Conservation (phyloP, 2,329 filamentous ascomycete genomes). For the Diaporthe humulicola region DNA sequence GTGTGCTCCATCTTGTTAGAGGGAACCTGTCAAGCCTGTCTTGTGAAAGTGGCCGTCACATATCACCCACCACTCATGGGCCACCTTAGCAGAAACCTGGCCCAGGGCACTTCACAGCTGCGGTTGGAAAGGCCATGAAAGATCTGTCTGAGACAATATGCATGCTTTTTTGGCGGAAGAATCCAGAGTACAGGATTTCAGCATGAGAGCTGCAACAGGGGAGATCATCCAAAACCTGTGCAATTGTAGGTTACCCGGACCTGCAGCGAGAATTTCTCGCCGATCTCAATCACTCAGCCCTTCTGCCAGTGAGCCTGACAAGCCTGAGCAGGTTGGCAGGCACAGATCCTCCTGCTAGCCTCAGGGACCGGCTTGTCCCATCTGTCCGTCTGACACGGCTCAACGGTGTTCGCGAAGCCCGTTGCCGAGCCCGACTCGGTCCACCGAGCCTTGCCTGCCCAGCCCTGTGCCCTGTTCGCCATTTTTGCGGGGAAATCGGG, state of each 20-base stretch:
- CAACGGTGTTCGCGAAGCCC: conserved; percentile 14
- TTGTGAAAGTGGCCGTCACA: not conserved
- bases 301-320: conserved; percentile 1
- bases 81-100: not conserved
- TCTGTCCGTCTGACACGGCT: conserved; percentile 33
- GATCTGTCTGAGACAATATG: not conserved
- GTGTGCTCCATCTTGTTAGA: conserved; percentile 2
- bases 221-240: not conserved
- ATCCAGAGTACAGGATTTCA: not conserved
- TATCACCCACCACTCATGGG: not conserved
- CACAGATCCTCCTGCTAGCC: not conserved
- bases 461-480: conserved; percentile 6
- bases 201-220: not conserved
- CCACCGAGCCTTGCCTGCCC: not conserved
- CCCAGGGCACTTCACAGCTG: not conserved
- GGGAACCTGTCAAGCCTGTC: not conserved
- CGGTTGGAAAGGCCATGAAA: not conserved
- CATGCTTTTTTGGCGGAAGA: not conserved
- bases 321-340: not conserved
- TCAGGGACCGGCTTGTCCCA: conserved; percentile 6
- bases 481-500: conserved; percentile 26
- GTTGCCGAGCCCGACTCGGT: conserved; percentile 23
- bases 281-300: conserved; percentile 10
- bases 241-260: conserved; percentile 4
- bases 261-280: conserved; percentile 19